phyloP scores from a whole-genome alignment of 768 basidiomycete species.

The Termitomyces sp. region DNA sequence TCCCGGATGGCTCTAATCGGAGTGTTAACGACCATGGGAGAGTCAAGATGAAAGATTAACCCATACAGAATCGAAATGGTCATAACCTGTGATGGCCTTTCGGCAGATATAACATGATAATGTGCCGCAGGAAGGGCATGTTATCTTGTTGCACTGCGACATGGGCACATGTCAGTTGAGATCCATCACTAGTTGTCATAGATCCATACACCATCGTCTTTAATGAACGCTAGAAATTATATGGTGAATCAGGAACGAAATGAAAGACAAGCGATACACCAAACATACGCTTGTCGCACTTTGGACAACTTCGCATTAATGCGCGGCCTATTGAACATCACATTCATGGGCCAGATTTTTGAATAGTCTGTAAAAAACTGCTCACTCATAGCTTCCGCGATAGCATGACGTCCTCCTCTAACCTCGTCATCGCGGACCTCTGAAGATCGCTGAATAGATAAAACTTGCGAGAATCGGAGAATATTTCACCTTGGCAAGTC shows the following conservation, averaged over 20 bases:
- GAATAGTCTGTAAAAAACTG: conserved; percentile 10
- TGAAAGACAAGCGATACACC: background rate
- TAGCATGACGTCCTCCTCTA: conserved; percentile 54
- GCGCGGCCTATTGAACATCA: conserved; percentile 47
- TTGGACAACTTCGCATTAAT: conserved; percentile 73
- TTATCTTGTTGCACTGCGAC: conserved; percentile 76
- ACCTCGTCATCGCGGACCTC: conserved; percentile 12
- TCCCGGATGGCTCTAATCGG: background rate
- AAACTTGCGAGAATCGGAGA: conserved; percentile 20
- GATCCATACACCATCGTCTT: conserved; percentile 15
- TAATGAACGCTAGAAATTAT: conserved; percentile 12
- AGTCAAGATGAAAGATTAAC: background rate
- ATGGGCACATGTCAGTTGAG: background rate
- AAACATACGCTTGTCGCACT: conserved; percentile 59
- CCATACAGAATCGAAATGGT: conserved; percentile 47
- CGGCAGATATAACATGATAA: conserved; percentile 75
- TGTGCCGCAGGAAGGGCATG: conserved; percentile 53
- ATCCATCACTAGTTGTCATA: background rate
- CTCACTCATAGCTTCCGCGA: conserved; percentile 83
- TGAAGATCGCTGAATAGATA: background rate
- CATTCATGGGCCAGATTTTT: background rate
- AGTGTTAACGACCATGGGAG: background rate
- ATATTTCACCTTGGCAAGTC: conserved; percentile 30
- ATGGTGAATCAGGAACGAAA: background rate
- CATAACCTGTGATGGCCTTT: conserved; percentile 57